phyloP scores from a whole-genome alignment of 495 filamentous ascomycete species.

The Penicillium daleae region DNA sequence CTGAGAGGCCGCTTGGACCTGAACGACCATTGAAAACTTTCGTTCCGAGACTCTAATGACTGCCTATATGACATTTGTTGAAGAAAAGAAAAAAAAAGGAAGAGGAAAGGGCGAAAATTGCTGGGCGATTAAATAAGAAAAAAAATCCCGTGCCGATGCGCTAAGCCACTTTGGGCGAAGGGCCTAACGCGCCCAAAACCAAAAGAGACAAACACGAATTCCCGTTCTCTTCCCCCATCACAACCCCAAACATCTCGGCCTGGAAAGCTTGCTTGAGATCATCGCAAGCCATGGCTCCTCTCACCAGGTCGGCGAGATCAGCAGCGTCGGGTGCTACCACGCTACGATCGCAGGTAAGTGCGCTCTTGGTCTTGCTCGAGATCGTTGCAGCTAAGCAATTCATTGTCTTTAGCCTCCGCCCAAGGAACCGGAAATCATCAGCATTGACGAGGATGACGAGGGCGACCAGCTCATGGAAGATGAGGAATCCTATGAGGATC shows the following conservation, averaged over 20 bases:
- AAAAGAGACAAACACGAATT: constrained; percentile 40
- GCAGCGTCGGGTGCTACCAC: constrained; percentile 9
- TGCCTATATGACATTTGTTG: constrained; percentile 85
- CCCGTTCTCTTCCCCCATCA: constrained; percentile 24
- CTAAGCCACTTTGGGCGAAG: constrained; percentile 39
- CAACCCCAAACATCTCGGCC: constrained; percentile 8
- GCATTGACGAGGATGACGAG: constrained; percentile 46
- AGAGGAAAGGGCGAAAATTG: constrained; percentile 43
- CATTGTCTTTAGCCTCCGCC: constrained; percentile 24
- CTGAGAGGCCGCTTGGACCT: constrained; percentile 82
- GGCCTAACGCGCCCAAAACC: constrained; percentile 41
- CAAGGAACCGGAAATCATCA: constrained; percentile 45
- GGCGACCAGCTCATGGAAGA: constrained; percentile 36
- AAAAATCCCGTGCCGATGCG: constrained; percentile 30
- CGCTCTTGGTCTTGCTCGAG: background rate
- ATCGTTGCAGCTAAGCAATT: constrained; percentile 32
- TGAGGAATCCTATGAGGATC: constrained; percentile 24
- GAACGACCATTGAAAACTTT: constrained; percentile 91
- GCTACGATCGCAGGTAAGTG: constrained; percentile 26
- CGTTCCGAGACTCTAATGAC: constrained; percentile 99
- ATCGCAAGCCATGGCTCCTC: constrained; percentile 31
- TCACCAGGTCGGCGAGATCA: constrained; percentile 32
- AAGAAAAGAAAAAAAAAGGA: constrained; percentile 62
- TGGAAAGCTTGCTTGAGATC: constrained; percentile 5
- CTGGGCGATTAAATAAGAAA: constrained; percentile 23